Conservation (phyloP, 495 filamentous ascomycete species). For the Hypoxylon perforatum region DNA sequence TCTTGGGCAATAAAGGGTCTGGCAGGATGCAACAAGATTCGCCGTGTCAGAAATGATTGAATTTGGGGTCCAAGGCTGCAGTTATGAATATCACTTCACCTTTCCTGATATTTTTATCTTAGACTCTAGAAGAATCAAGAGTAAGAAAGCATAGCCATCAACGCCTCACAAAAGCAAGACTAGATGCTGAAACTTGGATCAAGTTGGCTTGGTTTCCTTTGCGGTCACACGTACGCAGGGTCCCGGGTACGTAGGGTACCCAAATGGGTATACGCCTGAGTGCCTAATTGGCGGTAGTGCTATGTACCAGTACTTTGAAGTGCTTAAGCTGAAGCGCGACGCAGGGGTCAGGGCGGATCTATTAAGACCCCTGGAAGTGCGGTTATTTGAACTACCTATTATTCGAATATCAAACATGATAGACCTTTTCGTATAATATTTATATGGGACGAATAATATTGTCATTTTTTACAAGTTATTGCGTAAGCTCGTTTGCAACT, state of each 20-base stretch:
- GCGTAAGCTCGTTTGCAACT: no score
- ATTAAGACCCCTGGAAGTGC: no score
- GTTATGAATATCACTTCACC: background rate
- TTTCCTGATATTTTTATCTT: slow-evolving; percentile 1
- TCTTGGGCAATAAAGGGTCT: slow-evolving; percentile 14
- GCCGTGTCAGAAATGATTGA: slow-evolving; percentile 3
- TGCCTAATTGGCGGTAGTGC: no score
- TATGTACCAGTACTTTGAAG: no score
- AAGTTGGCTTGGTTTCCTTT: slow-evolving; percentile 18
- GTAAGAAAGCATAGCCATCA: slow-evolving; percentile 2
- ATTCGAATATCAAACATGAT: no score
- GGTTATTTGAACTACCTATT: no score
- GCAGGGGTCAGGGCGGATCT: no score
- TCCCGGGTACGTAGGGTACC: background rate
- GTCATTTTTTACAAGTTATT: no score
- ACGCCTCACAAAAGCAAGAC: slow-evolving; percentile 6
- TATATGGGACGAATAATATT: no score
- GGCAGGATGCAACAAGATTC: slow-evolving; percentile 3
- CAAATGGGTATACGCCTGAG: no score
- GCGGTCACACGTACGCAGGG: slow-evolving; percentile 2
- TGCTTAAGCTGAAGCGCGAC: no score
- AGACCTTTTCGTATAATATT: no score
- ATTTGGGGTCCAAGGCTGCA: background rate
- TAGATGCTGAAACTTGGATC: slow-evolving; percentile 32
- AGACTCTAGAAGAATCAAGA: background rate